Base-by-base conservation (phyloP, 1,139 yeast species). In the Blastobotrys apis region DNA sequence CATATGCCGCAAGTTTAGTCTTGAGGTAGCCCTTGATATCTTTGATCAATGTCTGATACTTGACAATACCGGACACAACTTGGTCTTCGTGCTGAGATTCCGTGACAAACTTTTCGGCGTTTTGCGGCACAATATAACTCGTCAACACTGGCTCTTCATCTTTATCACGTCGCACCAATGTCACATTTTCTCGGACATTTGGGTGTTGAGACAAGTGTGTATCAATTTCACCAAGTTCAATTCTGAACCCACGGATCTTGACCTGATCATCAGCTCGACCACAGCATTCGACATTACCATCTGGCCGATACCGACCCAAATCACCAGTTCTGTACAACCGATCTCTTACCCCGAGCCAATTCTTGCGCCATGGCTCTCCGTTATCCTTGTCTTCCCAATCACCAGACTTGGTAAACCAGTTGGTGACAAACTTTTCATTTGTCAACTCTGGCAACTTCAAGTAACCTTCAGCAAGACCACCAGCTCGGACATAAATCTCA, bases 231-330 rank as follows among this genome's bases (percentile, higher is more conserved):
- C 99, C 98, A 47, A 94, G 73, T 68, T 94, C 98, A 54, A 94
- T 94, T 70, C 99, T 80, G 77, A 94, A 94, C 2, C 99, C 99
- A 69, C 98, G 81, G 53, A 94, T 92, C 67, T 94, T 94, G 51
- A 94, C 97, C 67, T 94, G 99, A 64, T 92, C 97, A 68, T 94
- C 99, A 25, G 98, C 98, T 65, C 99, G 80, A 47, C 99, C 99
- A 64, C 95, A 84, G 66, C 97, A 92, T 71, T 92, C 99, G 53
- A 94, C 92, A 67, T 92, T 86, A 48, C 98, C 98, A 59, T 88
- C 96, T 4, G 98, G 97, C 48, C 90, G 71, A 64, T 92, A 94
- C 56, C 98, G 80, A 42, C 99, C 99, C 56, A 92, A 73, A 67
- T 94, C 99, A 56, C 98, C 99, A 33, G 97, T 90, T 68, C 98